Evolutionary conservation across 495 filamentous ascomycete species (phyloP).

Genomic region (Trichoderma reesei): DNA sequence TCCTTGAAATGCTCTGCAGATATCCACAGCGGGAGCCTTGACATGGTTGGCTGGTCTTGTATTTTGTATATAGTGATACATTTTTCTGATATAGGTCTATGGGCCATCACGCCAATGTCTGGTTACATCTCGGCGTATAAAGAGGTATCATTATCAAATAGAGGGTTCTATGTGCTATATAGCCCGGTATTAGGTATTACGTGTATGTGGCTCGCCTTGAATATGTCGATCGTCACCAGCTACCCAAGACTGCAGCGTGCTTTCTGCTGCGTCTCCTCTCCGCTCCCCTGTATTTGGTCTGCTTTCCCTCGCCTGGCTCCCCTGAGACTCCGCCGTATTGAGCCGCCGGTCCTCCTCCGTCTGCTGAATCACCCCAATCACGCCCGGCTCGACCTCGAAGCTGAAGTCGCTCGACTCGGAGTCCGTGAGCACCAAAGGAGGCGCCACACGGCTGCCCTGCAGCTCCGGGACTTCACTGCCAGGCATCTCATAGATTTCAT

Average conservation of each 20-base stretch:
- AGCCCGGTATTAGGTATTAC: not conserved
- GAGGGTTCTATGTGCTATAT: not conserved
- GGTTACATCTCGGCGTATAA: not conserved
- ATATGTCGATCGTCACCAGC: not conserved
- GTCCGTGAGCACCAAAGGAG: not conserved
- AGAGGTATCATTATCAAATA: not conserved
- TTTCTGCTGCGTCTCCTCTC: not conserved
- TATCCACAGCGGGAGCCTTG: too few relatives aligned
- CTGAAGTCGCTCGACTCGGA: constrained; percentile 1
- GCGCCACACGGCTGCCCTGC: not conserved
- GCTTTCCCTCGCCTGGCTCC: too few relatives aligned
- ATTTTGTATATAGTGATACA: too few relatives aligned
- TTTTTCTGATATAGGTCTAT: not conserved
- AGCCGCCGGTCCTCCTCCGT: not conserved
- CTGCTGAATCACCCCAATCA: not conserved
- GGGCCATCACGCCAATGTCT: not conserved
- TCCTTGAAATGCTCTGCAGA: too few relatives aligned
- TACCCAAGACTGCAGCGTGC: not conserved
- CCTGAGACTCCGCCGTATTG: not conserved
- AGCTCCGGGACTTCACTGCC: constrained; percentile 3
- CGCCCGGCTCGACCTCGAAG: not conserved
- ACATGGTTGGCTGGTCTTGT: too few relatives aligned
- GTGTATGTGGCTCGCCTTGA: not conserved
- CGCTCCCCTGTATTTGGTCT: not conserved
- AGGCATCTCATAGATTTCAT: not conserved